Evolutionary conservation across 805 yeast genomes (phyloP).

Genomic region (Ogataea kodamae): DNA sequence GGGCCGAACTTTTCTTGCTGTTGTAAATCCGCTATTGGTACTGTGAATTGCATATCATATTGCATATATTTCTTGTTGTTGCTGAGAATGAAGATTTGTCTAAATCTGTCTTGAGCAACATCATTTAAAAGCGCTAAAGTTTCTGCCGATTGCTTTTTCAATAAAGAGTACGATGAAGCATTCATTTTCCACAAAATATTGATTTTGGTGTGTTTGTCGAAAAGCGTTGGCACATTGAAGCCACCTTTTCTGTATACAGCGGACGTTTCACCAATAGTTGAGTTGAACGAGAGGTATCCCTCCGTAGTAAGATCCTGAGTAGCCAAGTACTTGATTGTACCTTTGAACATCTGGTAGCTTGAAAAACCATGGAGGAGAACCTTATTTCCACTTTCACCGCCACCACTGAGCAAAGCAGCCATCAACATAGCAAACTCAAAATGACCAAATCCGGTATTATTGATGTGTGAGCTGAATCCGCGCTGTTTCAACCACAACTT

Average conservation of each 20-base stretch:
- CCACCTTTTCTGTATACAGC: constrained; percentile 53
- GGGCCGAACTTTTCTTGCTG: constrained; percentile 54
- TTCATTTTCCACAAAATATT: constrained; percentile 83
- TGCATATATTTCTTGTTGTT: constrained; percentile 51
- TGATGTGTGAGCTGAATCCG: constrained; percentile 63
- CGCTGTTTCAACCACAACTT: constrained; percentile 88
- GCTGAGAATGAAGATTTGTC: constrained; percentile 65
- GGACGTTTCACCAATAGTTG: constrained; percentile 44
- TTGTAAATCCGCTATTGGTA: constrained; percentile 44
- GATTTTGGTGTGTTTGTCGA: constrained; percentile 71
- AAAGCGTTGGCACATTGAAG: constrained; percentile 69
- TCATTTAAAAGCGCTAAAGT: constrained; percentile 72
- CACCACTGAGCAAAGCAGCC: constrained; percentile 81
- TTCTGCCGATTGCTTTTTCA: constrained; percentile 63
- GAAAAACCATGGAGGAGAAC: constrained; percentile 84
- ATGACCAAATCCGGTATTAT: constrained; percentile 81
- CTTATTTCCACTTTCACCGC: constrained; percentile 70
- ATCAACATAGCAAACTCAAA: constrained; percentile 82
- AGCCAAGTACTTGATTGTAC: constrained; percentile 77
- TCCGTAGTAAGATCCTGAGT: constrained; percentile 62
- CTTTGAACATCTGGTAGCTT: constrained; percentile 89
- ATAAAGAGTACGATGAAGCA: constrained; percentile 54
- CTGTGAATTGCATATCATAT: constrained; percentile 59
- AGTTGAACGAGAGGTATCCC: constrained; percentile 68
- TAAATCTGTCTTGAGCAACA: constrained; percentile 79